These are phyloP conservation scores for Ascosphaera aggregata DNA, from an alignment of 2,329 filamentous ascomycete genomes.

Conservation along the genomic window DNA sequence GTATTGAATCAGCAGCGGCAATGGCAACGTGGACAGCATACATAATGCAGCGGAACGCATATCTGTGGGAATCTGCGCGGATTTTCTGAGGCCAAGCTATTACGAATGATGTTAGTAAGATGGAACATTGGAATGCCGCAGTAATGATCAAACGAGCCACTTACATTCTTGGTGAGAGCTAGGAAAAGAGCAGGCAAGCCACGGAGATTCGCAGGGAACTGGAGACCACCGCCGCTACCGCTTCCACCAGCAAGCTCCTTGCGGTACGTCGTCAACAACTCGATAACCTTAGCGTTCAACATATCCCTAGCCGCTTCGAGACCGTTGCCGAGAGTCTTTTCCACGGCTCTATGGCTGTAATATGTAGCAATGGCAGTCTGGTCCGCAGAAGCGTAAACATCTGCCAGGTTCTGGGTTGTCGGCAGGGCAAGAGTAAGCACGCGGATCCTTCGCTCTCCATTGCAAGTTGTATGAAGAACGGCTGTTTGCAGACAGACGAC, in stretches of 20 bases:
- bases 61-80: constrained; percentile 81
- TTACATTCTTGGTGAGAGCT: constrained; percentile 84
- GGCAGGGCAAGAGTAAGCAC: constrained; percentile 85
- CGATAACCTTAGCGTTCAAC: constrained; percentile 72
- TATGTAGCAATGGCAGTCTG: constrained; percentile 83
- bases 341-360: constrained; percentile 94
- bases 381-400: constrained; percentile 85
- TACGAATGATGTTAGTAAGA: constrained; percentile 2
- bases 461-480: constrained; percentile 92
- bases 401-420: constrained; percentile 72
- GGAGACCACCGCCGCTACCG: constrained; percentile 75
- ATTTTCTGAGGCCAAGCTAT: constrained; percentile 60
- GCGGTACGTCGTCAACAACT: constrained; percentile 84
- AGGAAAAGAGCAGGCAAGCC: constrained; percentile 78
- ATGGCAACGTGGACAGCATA: constrained; percentile 75
- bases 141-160: constrained; percentile 9
- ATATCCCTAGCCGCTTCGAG: constrained; percentile 80
- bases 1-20: constrained; percentile 79
- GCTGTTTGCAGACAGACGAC: constrained; percentile 85
- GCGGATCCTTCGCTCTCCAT: constrained; percentile 83
- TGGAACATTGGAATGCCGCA: no score
- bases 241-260: constrained; percentile 92
- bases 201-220: constrained; percentile 81
- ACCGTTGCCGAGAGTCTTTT: constrained; percentile 63
- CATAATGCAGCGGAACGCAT: constrained; percentile 82